Evolutionary conservation across 768 basidiomycete genomes (phyloP).

Genomic region (Neoboletus subvelutipes): DNA sequence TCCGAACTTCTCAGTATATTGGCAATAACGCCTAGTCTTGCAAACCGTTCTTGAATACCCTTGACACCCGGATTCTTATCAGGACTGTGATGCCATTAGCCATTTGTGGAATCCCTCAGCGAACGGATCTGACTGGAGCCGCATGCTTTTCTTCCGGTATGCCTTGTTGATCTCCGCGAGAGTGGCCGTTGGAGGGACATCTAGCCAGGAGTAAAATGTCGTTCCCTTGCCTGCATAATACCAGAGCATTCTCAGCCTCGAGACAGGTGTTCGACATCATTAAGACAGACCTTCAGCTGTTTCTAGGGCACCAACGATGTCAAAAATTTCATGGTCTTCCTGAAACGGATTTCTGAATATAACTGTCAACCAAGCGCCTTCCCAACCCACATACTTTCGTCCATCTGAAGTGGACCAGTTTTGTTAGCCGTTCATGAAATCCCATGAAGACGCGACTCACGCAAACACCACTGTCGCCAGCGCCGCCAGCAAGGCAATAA

Average conservation of each 20-base stretch:
- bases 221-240: constrained; percentile 69
- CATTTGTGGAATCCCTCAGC: background rate
- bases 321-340: constrained; percentile 97
- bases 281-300: constrained; percentile 63
- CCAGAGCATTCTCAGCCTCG: constrained; percentile 2
- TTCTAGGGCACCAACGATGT: constrained; percentile 81
- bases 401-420: constrained; percentile 50
- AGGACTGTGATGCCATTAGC: constrained; percentile 52
- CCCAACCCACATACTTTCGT: constrained; percentile 51
- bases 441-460: constrained; percentile 43
- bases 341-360: constrained; percentile 29
- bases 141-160: constrained; percentile 88
- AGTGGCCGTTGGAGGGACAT: constrained; percentile 71
- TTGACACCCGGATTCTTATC: constrained; percentile 92
- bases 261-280: background rate
- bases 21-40: constrained; percentile 84
- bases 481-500: constrained; percentile 50
- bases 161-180: constrained; percentile 81
- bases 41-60: constrained; percentile 83
- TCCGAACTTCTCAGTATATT: constrained; percentile 78
- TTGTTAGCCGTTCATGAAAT: background rate
- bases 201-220: constrained; percentile 95
- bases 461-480: constrained; percentile 55
- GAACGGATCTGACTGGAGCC: constrained; percentile 71
- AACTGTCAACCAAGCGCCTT: background rate